These are phyloP conservation scores for Thyridium curvatum DNA, from an alignment of 2,329 filamentous ascomycete genomes.

Conservation along the genomic window DNA sequence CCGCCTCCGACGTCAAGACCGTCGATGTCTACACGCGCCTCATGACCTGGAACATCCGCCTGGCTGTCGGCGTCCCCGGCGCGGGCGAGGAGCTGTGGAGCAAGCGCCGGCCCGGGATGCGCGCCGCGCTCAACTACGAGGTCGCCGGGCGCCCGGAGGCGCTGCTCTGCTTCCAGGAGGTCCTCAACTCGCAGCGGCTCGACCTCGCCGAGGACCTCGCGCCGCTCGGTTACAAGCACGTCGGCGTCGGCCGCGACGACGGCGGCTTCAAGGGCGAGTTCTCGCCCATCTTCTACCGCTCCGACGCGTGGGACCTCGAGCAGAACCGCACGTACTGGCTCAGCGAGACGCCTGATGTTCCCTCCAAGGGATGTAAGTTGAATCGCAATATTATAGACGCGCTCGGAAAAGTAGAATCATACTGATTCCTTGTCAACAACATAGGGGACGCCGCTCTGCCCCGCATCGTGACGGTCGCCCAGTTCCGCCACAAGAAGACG, in stretches of 20 bases:
- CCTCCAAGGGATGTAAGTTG: slow-evolving; percentile 46
- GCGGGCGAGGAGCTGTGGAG: slow-evolving; percentile 34
- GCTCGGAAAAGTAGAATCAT: too few species aligned
- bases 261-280: slow-evolving; percentile 51
- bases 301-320: slow-evolving; percentile 41
- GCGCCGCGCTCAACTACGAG: slow-evolving; percentile 30
- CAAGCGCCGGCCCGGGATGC: slow-evolving; percentile 24
- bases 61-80: slow-evolving; percentile 29
- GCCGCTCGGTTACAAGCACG: slow-evolving; percentile 24
- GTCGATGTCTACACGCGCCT: slow-evolving; percentile 26
- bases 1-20: neutral
- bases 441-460: slow-evolving; percentile 31
- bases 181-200: slow-evolving; percentile 34
- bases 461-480: slow-evolving; percentile 41
- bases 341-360: slow-evolving; percentile 49
- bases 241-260: slow-evolving; percentile 40
- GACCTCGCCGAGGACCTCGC: slow-evolving; percentile 35
- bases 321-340: slow-evolving; percentile 55
- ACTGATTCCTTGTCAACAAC: too few species aligned
- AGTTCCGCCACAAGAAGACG: slow-evolving; percentile 32
- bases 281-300: slow-evolving; percentile 53
- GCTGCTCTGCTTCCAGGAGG: slow-evolving; percentile 44
- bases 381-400: too few species aligned
- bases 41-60: slow-evolving; percentile 40
- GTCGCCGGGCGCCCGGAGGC: slow-evolving; percentile 19